These are phyloP conservation scores for Microdochium paspali DNA, from an alignment of 2,329 filamentous ascomycete genomes.

Conservation along the genomic window DNA sequence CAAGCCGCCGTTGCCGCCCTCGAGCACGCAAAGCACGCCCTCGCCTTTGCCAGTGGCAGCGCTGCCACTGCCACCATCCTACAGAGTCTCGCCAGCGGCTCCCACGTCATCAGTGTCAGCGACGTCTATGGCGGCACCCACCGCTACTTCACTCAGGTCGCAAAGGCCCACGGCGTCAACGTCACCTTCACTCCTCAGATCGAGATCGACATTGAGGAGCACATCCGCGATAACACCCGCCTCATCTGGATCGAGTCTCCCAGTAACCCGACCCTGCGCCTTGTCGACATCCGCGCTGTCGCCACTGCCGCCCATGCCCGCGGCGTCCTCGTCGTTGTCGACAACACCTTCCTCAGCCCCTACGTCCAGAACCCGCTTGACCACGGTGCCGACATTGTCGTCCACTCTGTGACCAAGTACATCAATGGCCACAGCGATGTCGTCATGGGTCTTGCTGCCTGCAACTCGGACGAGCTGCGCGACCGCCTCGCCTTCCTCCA, in stretches of 20 bases:
- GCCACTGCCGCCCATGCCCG: constrained; percentile 74
- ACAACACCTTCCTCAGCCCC: constrained; percentile 96
- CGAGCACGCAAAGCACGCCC: constrained; percentile 84
- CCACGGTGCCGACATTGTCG: constrained; percentile 91
- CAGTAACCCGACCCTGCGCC: constrained; percentile 84
- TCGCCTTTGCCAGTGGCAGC: constrained; percentile 90
- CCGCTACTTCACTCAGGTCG: constrained; percentile 97
- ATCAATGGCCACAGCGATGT: constrained; percentile 98
- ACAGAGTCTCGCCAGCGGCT: constrained; percentile 82
- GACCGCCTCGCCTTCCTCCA: constrained; percentile 81
- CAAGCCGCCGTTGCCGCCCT: constrained; percentile 85
- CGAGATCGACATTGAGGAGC: constrained; percentile 72
- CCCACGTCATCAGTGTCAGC: constrained; percentile 91
- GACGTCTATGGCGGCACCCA: constrained; percentile 98
- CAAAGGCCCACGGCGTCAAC: constrained; percentile 83
- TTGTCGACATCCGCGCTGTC: constrained; percentile 88
- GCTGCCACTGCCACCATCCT: constrained; percentile 90
- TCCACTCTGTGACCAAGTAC: constrained; percentile 97
- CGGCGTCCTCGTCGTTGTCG: constrained; percentile 92
- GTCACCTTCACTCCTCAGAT: constrained; percentile 93
- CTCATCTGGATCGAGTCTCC: constrained; percentile 96
- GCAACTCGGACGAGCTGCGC: constrained; percentile 77
- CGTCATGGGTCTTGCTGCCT: constrained; percentile 93
- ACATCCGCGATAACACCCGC: constrained; percentile 85
- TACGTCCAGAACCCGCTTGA: constrained; percentile 96